phyloP scores from a whole-genome alignment of 106 monocot species.

The Dactylorhiza incarnata region DNA sequence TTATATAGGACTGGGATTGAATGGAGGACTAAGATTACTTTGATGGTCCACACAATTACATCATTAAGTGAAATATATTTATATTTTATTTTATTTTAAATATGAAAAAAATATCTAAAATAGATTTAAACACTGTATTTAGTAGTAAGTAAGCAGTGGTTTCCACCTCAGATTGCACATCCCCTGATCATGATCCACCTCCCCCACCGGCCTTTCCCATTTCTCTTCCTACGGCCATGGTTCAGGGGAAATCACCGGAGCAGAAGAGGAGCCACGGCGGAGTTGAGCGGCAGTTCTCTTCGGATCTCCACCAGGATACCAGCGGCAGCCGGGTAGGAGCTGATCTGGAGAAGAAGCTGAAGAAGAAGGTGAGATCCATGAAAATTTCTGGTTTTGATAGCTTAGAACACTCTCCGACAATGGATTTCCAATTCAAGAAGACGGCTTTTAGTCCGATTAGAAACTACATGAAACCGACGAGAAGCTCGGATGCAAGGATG shows the following conservation, averaged over 20 bases:
- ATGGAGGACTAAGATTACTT: no score
- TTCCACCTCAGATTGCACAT: no score
- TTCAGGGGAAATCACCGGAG: constrained; percentile 19
- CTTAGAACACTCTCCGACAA: not conserved
- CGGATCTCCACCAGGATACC: constrained; percentile 7
- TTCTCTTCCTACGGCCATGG: constrained; percentile 18
- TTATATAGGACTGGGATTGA: no score
- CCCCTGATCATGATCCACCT: not conserved
- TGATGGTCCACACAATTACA: no score
- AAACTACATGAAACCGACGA: constrained; percentile 61
- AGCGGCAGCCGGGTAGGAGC: not conserved
- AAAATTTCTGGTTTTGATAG: constrained; percentile 5
- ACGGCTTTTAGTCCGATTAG: constrained; percentile 9
- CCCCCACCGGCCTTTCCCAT: not conserved
- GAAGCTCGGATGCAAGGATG: constrained; percentile 45
- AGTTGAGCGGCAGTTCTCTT: not conserved
- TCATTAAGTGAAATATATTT: no score
- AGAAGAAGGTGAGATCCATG: constrained; percentile 17
- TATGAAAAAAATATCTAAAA: no score
- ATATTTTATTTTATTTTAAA: no score
- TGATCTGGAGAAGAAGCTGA: constrained; percentile 7
- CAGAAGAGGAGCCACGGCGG: not conserved
- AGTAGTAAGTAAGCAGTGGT: no score
- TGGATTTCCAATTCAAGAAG: constrained; percentile 4
- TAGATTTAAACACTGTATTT: no score